Conservation (phyloP, 2,329 filamentous ascomycete genomes). For the Aspergillus chevalieri region DNA sequence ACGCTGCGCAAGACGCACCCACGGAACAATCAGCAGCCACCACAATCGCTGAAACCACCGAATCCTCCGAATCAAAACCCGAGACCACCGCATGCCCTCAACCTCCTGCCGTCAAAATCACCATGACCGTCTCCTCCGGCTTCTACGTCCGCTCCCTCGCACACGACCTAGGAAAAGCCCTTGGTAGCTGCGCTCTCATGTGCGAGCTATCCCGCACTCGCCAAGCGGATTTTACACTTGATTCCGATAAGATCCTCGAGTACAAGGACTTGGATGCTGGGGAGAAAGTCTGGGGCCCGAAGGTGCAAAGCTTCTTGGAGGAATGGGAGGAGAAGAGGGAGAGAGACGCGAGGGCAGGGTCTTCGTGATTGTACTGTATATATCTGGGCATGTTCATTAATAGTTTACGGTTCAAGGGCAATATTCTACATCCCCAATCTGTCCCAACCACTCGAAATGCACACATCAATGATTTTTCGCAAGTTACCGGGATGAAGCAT, state of each 20-base stretch:
- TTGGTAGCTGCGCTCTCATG: slow-evolving; percentile 81
- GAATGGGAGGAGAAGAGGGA: slow-evolving; percentile 43
- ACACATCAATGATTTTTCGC: slow-evolving; percentile 18
- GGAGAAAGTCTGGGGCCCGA: slow-evolving; percentile 75
- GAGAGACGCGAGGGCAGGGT: slow-evolving; percentile 6
- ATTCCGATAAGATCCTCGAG: slow-evolving; percentile 65
- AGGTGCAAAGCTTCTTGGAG: slow-evolving; percentile 57
- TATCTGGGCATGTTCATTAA: background rate
- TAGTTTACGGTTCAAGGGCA: slow-evolving; percentile 10
- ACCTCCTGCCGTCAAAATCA: slow-evolving; percentile 70
- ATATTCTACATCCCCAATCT: slow-evolving; percentile 15
- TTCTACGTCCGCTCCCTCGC: slow-evolving; percentile 95
- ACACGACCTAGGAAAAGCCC: slow-evolving; percentile 79
- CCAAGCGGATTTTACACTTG: slow-evolving; percentile 74
- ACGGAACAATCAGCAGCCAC: slow-evolving; percentile 8
- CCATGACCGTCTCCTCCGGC: slow-evolving; percentile 88
- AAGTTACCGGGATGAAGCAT: slow-evolving; percentile 13
- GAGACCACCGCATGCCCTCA: slow-evolving; percentile 4
- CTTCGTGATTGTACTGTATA: background rate
- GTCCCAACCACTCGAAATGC: slow-evolving; percentile 17
- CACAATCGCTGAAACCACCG: background rate
- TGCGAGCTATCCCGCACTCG: slow-evolving; percentile 71
- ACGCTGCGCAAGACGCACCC: slow-evolving; percentile 11
- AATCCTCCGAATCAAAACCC: slow-evolving; percentile 5
- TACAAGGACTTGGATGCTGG: slow-evolving; percentile 70